Percentiles rank a stretch among this genome's conserved stretches.
These are phyloP conservation scores for Thinopyrum elongatum DNA, from an alignment of 176 grass and related monocot species.

Conservation along the genomic window DNA sequence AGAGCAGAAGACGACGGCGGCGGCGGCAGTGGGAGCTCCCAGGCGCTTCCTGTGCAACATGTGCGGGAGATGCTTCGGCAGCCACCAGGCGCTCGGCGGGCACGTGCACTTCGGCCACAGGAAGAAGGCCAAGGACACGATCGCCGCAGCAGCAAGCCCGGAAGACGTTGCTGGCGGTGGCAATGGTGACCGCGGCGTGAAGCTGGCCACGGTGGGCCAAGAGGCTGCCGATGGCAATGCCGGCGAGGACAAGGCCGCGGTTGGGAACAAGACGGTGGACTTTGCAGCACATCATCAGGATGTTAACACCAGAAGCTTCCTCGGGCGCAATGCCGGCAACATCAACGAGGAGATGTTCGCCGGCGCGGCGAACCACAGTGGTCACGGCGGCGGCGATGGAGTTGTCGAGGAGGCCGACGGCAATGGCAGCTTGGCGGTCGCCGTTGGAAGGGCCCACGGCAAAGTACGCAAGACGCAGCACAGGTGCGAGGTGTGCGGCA, in stretches of 20 bases:
- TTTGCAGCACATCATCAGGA: not conserved
- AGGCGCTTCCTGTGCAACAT: constrained; percentile 4
- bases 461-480: not conserved
- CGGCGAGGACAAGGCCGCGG: not conserved
- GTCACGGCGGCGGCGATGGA: not conserved
- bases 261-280: not conserved
- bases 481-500: constrained; percentile 42
- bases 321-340: not conserved
- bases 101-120: constrained; percentile 34
- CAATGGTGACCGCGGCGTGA: not conserved
- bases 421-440: too few species aligned
- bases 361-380: not conserved
- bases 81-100: constrained; percentile 21
- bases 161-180: not conserved
- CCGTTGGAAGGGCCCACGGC: not conserved
- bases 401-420: not conserved
- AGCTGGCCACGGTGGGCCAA: not conserved
- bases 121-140: constrained; percentile 29
- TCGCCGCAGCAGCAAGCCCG: not conserved
- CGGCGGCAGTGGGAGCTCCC: not conserved
- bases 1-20: not conserved
- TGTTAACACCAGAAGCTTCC: not conserved
- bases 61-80: constrained; percentile 15
- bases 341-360: not conserved
- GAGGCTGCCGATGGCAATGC: not conserved